These are phyloP conservation scores for Meira nashicola DNA, from an alignment of 1,284 basidiomycete species.

Conservation along the genomic window DNA sequence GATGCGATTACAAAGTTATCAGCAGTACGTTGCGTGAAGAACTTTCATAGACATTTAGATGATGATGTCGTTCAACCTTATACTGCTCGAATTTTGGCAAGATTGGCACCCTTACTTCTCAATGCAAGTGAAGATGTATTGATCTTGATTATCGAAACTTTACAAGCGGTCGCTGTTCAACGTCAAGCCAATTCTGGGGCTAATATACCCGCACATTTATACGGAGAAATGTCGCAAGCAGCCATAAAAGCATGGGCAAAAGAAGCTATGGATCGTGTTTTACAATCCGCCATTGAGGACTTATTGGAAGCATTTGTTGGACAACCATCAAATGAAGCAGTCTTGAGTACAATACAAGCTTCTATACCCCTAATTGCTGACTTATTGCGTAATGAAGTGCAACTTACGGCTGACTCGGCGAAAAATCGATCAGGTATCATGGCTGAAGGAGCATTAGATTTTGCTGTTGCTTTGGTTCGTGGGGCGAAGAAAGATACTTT, in stretches of 20 bases:
- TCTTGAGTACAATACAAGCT: background rate
- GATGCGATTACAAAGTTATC: conserved; percentile 80
- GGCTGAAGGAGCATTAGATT: conserved; percentile 4
- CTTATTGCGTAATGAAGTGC: background rate
- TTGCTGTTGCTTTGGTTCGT: conserved; percentile 4
- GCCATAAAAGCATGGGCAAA: conserved; percentile 62
- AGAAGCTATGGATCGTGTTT: conserved; percentile 11
- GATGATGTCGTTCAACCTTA: conserved; percentile 62
- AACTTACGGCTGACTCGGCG: background rate
- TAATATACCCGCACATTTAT: conserved; percentile 16
- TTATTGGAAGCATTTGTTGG: conserved; percentile 7
- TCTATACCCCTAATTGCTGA: background rate
- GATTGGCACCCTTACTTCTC: conserved; percentile 76
- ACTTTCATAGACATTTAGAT: conserved; percentile 57
- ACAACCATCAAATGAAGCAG: background rate
- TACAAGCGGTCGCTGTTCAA: conserved; percentile 70
- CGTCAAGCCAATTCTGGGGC: conserved; percentile 56
- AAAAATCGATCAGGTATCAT: background rate
- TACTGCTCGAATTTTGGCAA: conserved; percentile 70
- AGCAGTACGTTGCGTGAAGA: conserved; percentile 61
- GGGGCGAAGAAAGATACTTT: conserved; percentile 1
- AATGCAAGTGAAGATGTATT: conserved; percentile 80
- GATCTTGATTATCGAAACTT: conserved; percentile 80
- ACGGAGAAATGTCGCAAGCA: conserved; percentile 56
- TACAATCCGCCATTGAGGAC: conserved; percentile 8